phyloP scores from a whole-genome alignment of 2,329 filamentous ascomycete species.

The Neopestalotiopsis rosae region DNA sequence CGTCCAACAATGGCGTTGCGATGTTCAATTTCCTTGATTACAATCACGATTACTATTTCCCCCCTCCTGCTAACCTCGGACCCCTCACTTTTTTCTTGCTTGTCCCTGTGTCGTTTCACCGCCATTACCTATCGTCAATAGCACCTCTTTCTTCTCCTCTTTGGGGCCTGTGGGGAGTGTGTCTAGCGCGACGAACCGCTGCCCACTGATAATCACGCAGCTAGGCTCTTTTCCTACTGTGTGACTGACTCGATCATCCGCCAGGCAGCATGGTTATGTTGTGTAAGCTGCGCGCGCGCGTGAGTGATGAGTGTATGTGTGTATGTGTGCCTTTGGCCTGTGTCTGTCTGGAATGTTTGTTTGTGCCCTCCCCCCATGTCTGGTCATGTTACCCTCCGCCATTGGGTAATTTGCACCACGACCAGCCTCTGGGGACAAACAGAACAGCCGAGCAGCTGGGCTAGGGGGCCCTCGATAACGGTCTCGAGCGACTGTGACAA shows the following conservation, averaged over 20 bases:
- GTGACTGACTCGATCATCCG: conserved; percentile 9
- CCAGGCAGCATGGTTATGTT: background rate
- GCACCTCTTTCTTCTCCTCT: background rate
- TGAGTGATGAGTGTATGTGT: no score
- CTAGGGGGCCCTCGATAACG: background rate
- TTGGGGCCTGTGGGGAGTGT: background rate
- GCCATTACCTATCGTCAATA: background rate
- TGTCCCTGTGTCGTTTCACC: conserved; percentile 1
- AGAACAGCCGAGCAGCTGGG: background rate
- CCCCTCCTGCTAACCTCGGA: background rate
- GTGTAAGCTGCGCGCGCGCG: no score
- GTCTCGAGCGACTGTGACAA: conserved; percentile 12
- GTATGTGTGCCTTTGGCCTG: no score
- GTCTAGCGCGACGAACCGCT: background rate
- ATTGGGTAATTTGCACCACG: background rate
- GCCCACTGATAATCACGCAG: conserved; percentile 2
- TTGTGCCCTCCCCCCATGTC: no score
- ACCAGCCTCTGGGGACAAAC: background rate
- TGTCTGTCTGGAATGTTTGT: no score
- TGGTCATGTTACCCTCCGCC: no score
- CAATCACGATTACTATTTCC: background rate
- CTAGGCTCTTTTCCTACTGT: background rate
- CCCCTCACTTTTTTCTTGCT: background rate
- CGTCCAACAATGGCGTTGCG: background rate
- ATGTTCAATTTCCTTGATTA: background rate